Percentiles rank a stretch among this genome's conserved stretches.
Conservation (phyloP, 2,329 filamentous ascomycete genomes). For the Arthrobotrys iridis region DNA sequence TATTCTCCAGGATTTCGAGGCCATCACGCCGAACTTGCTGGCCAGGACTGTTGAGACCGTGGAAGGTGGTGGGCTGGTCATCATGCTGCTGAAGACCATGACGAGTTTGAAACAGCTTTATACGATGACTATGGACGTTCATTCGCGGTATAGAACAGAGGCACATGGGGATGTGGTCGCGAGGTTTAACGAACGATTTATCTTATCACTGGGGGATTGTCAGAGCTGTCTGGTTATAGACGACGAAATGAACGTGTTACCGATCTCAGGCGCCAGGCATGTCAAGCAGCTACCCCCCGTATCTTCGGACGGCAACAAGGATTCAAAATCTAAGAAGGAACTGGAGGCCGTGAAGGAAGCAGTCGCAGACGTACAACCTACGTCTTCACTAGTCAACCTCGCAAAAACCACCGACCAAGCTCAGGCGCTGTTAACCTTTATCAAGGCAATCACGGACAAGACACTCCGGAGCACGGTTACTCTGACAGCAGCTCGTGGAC, state of each 20-base stretch:
- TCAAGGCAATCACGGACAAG: constrained; percentile 96
- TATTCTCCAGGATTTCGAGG: constrained; percentile 97
- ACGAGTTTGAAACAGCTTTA: constrained; percentile 96
- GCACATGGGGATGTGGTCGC: constrained; percentile 94
- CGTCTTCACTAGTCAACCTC: constrained; percentile 83
- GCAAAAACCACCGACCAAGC: constrained; percentile 94
- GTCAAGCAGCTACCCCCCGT: constrained; percentile 83
- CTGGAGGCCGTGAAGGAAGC: constrained; percentile 87
- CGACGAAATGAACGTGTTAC: constrained; percentile 95
- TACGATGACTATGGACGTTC: constrained; percentile 96
- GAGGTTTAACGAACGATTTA: constrained; percentile 96
- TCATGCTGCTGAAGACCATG: constrained; percentile 94
- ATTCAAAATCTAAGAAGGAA: constrained; percentile 75
- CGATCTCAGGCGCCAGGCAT: constrained; percentile 93
- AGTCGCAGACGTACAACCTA: constrained; percentile 82
- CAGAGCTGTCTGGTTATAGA: constrained; percentile 94
- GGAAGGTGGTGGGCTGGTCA: constrained; percentile 90
- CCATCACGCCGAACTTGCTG: constrained; percentile 94
- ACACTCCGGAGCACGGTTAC: constrained; percentile 92
- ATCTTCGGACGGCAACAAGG: constrained; percentile 75
- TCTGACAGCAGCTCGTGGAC: constrained; percentile 89
- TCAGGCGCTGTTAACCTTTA: constrained; percentile 94
- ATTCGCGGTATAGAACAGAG: constrained; percentile 94
- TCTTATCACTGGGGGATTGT: constrained; percentile 93
- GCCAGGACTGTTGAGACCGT: constrained; percentile 97